phyloP scores from a whole-genome alignment of 805 yeast species.

The Blastobotrys peoriensis region DNA sequence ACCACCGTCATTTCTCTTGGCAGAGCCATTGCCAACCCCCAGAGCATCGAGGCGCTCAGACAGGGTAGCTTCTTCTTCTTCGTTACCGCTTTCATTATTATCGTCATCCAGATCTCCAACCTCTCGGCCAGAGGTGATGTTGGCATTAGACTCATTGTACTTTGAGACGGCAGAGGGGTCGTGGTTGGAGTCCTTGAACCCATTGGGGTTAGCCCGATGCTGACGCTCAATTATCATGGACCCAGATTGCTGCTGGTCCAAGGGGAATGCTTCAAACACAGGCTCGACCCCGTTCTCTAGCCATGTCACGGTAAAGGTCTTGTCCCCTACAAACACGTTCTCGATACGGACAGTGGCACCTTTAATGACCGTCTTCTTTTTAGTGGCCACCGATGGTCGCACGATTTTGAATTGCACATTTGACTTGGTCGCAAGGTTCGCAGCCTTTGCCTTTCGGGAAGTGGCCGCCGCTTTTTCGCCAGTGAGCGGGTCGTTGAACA shows the following conservation, averaged over 20 bases:
- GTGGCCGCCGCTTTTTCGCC: slow-evolving; percentile 1
- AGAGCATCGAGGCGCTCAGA: slow-evolving; percentile 36
- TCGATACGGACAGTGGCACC: slow-evolving; percentile 12
- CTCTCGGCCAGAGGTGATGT: slow-evolving; percentile 33
- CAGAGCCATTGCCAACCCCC: slow-evolving; percentile 19
- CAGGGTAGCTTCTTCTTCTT: slow-evolving; percentile 39
- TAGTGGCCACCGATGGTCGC: slow-evolving; percentile 6
- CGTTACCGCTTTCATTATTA: slow-evolving; percentile 23
- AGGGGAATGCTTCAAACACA: slow-evolving; percentile 28
- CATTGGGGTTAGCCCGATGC: slow-evolving; percentile 13
- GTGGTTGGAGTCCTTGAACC: slow-evolving; percentile 19
- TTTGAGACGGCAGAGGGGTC: slow-evolving; percentile 39
- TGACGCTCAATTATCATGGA: neutral
- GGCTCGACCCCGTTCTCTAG: slow-evolving; percentile 30
- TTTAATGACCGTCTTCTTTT: neutral
- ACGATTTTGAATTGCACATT: slow-evolving; percentile 11
- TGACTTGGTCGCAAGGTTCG: slow-evolving; percentile 8
- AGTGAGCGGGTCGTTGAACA: slow-evolving; percentile 53
- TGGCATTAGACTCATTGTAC: slow-evolving; percentile 31
- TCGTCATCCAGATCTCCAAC: slow-evolving; percentile 18
- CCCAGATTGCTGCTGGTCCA: slow-evolving; percentile 19
- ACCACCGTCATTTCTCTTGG: slow-evolving; percentile 13
- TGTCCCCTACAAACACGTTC: slow-evolving; percentile 10
- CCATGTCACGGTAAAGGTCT: slow-evolving; percentile 21
- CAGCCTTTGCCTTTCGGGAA: slow-evolving; percentile 11